phyloP scores from a whole-genome alignment of 495 filamentous ascomycete genomes.

The Daldinia bambusicola region DNA sequence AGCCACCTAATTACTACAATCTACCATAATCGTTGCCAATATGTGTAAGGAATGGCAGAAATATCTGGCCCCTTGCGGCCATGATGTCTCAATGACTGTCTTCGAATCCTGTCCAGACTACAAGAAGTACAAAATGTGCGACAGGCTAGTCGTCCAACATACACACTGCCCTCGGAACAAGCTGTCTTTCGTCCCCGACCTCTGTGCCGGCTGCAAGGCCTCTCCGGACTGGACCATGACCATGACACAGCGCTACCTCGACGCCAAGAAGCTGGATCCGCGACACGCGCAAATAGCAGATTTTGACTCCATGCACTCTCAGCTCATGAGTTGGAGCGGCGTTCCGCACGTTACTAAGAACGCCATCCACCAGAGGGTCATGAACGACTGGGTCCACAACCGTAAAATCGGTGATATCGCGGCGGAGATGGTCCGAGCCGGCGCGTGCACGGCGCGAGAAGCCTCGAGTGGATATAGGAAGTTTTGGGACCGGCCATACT shows the following conservation, averaged over 20 bases:
- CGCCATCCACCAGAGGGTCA: background rate
- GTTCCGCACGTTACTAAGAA: background rate
- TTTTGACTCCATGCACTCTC: conserved; percentile 5
- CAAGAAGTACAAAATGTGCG: background rate
- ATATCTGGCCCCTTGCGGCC: background rate
- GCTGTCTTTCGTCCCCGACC: background rate
- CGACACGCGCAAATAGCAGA: background rate
- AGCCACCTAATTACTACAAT: background rate
- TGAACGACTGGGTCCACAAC: background rate
- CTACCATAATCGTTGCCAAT: background rate
- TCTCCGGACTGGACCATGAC: background rate
- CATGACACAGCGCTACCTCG: conserved; percentile 4
- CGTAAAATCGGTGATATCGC: background rate
- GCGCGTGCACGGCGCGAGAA: conserved; percentile 4
- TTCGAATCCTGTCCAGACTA: background rate
- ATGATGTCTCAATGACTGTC: background rate
- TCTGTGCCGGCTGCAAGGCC: conserved; percentile 10
- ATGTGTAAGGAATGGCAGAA: conserved; percentile 15
- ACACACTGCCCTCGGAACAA: background rate
- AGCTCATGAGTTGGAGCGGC: background rate
- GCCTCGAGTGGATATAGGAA: background rate
- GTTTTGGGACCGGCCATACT: background rate
- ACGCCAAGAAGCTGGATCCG: background rate
- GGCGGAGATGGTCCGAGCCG: background rate
- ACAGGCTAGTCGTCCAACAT: background rate